These are phyloP conservation scores for Saccharomycopsis hybrid DNA, from an alignment of 1,139 yeast species.

Conservation along the genomic window DNA sequence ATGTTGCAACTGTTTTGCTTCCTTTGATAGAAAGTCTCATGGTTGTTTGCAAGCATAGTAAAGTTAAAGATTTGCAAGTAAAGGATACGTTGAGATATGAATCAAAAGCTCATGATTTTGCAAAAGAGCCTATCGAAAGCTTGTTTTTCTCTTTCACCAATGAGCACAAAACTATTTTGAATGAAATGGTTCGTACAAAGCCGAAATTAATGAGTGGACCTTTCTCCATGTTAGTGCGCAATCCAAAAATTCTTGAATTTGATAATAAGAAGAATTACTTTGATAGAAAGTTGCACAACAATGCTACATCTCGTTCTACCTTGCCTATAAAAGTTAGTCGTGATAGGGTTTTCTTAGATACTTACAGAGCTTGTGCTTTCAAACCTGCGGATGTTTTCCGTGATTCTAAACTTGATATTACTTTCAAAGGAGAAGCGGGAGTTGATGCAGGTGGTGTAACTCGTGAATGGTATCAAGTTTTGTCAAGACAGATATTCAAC, in stretches of 20 bases:
- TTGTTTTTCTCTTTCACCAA: conserved; percentile 85
- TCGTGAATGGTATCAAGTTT: conserved; percentile 94
- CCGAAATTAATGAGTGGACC: conserved; percentile 97
- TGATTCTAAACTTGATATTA: conserved; percentile 66
- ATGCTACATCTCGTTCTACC: conserved; percentile 38
- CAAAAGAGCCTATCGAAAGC: conserved; percentile 71
- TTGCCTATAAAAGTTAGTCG: conserved; percentile 69
- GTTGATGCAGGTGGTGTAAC: conserved; percentile 99
- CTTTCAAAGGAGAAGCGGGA: conserved; percentile 90
- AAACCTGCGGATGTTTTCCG: conserved; percentile 73
- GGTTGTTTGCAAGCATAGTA: conserved; percentile 91
- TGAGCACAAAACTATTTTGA: conserved; percentile 80
- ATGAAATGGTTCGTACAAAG: conserved; percentile 86
- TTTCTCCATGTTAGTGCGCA: conserved; percentile 80
- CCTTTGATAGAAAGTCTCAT: conserved; percentile 88
- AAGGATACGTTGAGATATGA: conserved; percentile 57
- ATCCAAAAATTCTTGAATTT: conserved; percentile 87
- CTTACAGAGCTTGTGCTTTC: conserved; percentile 78
- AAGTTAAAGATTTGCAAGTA: conserved; percentile 56
- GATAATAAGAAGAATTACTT: conserved; percentile 90
- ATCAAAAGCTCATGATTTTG: conserved; percentile 55
- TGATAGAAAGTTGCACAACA: conserved; percentile 59
- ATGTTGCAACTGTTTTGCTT: conserved; percentile 73
- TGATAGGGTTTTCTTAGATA: conserved; percentile 87
- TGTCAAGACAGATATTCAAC: conserved; percentile 92